phyloP scores from a whole-genome alignment of 1,139 yeast genomes.

The Pichia inconspicua region DNA sequence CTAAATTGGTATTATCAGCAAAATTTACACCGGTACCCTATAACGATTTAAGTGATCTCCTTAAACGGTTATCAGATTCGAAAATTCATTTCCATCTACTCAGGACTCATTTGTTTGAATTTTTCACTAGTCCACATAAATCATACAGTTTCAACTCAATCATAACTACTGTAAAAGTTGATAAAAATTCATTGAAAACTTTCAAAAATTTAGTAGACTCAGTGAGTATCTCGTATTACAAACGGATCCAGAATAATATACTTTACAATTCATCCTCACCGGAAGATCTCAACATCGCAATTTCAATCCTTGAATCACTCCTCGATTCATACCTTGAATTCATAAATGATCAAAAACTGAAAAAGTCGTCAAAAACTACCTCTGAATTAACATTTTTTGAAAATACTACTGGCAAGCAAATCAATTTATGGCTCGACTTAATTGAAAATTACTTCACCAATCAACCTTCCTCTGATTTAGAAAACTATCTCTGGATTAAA shows the following conservation, averaged over 20 bases:
- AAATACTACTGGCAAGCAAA: slow-evolving; percentile 14
- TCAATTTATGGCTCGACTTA: slow-evolving; percentile 29
- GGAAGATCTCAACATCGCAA: slow-evolving; percentile 14
- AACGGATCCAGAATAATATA: slow-evolving; percentile 2
- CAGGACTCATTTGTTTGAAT: slow-evolving; percentile 37
- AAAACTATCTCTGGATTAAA: slow-evolving; percentile 15
- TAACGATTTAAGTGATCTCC: background rate
- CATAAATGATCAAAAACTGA: slow-evolving; percentile 29
- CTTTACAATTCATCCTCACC: background rate
- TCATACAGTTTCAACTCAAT: slow-evolving; percentile 7
- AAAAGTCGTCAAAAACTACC: slow-evolving; percentile 23
- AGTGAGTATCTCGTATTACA: slow-evolving; percentile 22
- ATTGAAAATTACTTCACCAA: slow-evolving; percentile 18
- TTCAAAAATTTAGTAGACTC: slow-evolving; percentile 30
- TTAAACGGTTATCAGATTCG: slow-evolving; percentile 6
- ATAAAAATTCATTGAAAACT: slow-evolving; percentile 22
- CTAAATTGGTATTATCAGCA: slow-evolving; percentile 10
- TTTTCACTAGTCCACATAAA: slow-evolving; percentile 28
- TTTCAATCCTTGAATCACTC: slow-evolving; percentile 48
- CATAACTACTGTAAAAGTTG: slow-evolving; percentile 29
- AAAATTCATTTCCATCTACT: slow-evolving; percentile 40
- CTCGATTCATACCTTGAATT: slow-evolving; percentile 40
- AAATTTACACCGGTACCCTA: slow-evolving; percentile 9
- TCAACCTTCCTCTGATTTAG: background rate
- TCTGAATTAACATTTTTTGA: slow-evolving; percentile 31